A percentile compares a stretch with the other conserved stretches of the same genome.
Conservation (phyloP, 495 filamentous ascomycete species). For the Ramalina intermedia region DNA sequence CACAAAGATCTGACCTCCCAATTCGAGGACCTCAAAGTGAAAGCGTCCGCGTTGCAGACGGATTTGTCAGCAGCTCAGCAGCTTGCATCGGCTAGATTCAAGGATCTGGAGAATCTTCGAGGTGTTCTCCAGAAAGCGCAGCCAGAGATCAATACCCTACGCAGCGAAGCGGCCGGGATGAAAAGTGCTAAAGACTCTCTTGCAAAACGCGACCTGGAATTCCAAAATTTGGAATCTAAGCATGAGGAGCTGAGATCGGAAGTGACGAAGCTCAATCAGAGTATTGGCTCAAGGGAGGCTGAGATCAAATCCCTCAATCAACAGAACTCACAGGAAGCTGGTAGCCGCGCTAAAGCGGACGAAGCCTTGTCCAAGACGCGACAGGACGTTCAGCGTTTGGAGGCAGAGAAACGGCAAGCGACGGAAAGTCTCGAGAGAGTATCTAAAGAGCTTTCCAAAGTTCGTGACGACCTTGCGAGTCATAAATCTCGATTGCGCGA, state of each 20-base stretch:
- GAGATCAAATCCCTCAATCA: conserved; percentile 67
- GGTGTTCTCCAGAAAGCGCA: conserved; percentile 71
- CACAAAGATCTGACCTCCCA: conserved; percentile 49
- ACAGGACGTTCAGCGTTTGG: conserved; percentile 58
- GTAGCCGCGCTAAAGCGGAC: conserved; percentile 56
- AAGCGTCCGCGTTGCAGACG: conserved; percentile 54
- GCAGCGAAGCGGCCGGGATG: conserved; percentile 59
- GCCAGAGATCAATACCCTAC: conserved; percentile 63
- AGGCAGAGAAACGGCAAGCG: conserved; percentile 64
- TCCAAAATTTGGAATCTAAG: conserved; percentile 60
- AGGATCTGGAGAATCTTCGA: conserved; percentile 66
- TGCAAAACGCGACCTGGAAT: conserved; percentile 46
- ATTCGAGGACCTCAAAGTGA: conserved; percentile 60
- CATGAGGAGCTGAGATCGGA: conserved; percentile 72
- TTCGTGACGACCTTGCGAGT: conserved; percentile 52
- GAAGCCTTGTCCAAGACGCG: conserved; percentile 54
- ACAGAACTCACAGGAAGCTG: conserved; percentile 59
- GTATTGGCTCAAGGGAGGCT: conserved; percentile 52
- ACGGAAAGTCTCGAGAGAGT: conserved; percentile 55
- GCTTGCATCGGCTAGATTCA: conserved; percentile 72
- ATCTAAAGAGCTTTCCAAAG: conserved; percentile 48
- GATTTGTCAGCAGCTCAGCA: conserved; percentile 79
- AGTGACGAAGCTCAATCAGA: conserved; percentile 49
- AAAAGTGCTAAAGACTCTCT: conserved; percentile 60
- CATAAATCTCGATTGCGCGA: conserved; percentile 49